A percentile compares a stretch with the other conserved stretches of the same genome.
Conservation (phyloP, 768 basidiomycete species). For the Gymnopilus junonius region DNA sequence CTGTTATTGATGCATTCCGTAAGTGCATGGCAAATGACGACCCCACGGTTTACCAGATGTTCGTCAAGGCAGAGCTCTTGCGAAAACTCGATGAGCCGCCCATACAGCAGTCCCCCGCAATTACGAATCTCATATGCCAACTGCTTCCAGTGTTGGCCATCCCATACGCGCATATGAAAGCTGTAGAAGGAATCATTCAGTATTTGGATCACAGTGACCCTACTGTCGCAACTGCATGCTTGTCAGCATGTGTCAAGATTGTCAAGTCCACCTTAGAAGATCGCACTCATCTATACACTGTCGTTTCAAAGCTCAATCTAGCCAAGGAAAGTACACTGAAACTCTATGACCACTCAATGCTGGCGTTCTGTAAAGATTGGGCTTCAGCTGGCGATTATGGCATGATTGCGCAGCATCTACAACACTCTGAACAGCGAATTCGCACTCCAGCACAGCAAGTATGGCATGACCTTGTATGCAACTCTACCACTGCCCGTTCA, state of each 20-base stretch:
- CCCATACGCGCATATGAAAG: background rate
- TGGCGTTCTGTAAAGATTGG: conserved; percentile 2
- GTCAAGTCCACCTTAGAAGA: background rate
- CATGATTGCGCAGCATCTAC: background rate
- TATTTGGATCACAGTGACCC: background rate
- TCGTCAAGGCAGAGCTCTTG: background rate
- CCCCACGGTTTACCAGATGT: background rate
- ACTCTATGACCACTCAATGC: background rate
- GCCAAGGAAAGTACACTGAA: background rate
- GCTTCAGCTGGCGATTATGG: background rate
- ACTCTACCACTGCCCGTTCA: background rate
- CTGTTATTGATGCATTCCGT: background rate
- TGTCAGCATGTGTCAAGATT: background rate
- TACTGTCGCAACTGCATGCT: background rate
- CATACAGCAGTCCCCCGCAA: background rate
- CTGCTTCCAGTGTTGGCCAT: background rate
- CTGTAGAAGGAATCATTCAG: background rate
- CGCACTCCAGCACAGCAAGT: background rate
- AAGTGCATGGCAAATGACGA: background rate
- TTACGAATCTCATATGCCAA: background rate
- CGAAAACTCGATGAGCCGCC: background rate
- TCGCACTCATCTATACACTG: background rate
- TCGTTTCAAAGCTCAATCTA: background rate
- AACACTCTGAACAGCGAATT: background rate
- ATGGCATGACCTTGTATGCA: background rate